Percentiles rank a stretch among this genome's conserved stretches.
Evolutionary conservation across 371 early-diverging fungal genomes (phyloP).

Genomic region (Smittium mucronatum): DNA sequence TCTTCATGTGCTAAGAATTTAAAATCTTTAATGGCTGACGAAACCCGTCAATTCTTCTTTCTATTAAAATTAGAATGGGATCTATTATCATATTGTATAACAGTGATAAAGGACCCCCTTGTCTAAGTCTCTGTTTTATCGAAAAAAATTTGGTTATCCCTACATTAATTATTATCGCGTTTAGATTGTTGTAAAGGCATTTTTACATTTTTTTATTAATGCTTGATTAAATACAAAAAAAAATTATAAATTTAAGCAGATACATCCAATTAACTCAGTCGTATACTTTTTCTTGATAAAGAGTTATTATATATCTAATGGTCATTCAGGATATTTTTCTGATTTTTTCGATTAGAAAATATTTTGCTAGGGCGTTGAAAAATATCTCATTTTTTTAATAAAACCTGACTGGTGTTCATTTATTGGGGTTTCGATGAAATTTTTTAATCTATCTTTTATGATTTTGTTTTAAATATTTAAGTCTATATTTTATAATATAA

Average conservation of each 20-base stretch:
- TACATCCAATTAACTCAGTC: slow-evolving; percentile 8
- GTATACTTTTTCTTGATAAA: slow-evolving; percentile 10
- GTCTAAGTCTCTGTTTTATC: slow-evolving; percentile 11
- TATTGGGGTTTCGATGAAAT: not conserved
- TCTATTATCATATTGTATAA: slow-evolving; percentile 15
- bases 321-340: not conserved
- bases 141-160: not conserved
- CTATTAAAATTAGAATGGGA: slow-evolving; percentile 9
- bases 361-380: not conserved
- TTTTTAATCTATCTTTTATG: slow-evolving; percentile 5
- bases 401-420: not conserved
- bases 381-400: not conserved
- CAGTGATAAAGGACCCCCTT: slow-evolving; percentile 15
- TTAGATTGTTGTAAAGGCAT: not conserved
- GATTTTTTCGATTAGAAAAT: slow-evolving; percentile 7
- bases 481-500: slow-evolving; percentile 14
- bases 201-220: not conserved
- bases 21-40: not conserved
- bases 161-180: slow-evolving; percentile 5
- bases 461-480: slow-evolving; percentile 10
- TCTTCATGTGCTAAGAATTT: slow-evolving; percentile 12
- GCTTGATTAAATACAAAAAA: not conserved
- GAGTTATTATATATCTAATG: not conserved
- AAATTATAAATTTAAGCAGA: not conserved
- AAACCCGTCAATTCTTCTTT: not conserved